Evolutionary conservation across 2,329 filamentous ascomycete species (phyloP), one percentile per base, ranked within the genome.

Genomic region (Trichoderma sp.): DNA sequence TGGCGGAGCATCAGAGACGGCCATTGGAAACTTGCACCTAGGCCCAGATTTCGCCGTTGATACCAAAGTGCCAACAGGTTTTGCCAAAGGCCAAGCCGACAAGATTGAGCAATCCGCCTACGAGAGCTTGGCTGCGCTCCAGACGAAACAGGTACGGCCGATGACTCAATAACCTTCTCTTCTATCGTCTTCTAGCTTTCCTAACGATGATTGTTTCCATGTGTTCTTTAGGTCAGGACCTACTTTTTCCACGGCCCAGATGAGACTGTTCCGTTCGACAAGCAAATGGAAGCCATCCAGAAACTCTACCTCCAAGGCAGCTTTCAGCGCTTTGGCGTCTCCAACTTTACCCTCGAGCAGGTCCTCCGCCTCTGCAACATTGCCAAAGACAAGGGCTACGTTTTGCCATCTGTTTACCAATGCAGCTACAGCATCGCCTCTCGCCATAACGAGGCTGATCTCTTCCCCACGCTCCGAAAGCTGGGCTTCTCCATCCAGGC

Each of bases 221-320:
- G 34, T 13, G 37, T 18, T 16, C 28, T 80, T 16, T 18, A 70
- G 66, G 28, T 71, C 4, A 52, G 59, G 24, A 81, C 90, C 67
- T 89, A 89, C 1, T 90, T 89, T 84, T 87, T 91, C 60, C 82
- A 92, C 61, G 85, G 84, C 5, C 81, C 81, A 87, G 73, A 77
- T 71, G 63, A 86, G 84, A 70, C 34, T 3, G 66, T 75, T 6
- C 84, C 86, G 0, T 88, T 91, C 71, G 84, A 83, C 13, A 86
- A 90, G 75, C 90, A 89, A 1, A 77, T 91, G 18, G 82, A 84
- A 73, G 87, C 84, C 5, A 81, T 89, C 68, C 84, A 92, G 74
- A 83, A 88, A 72, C 75, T 91, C 59, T 87, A 91, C 78, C 85
- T 87, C 74, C 81, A 72, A 11, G 80, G 81, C 28, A 73, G 75